These are phyloP conservation scores for Apiotrichum gracile DNA, from an alignment of 1,284 basidiomycete genomes.

Conservation along the genomic window DNA sequence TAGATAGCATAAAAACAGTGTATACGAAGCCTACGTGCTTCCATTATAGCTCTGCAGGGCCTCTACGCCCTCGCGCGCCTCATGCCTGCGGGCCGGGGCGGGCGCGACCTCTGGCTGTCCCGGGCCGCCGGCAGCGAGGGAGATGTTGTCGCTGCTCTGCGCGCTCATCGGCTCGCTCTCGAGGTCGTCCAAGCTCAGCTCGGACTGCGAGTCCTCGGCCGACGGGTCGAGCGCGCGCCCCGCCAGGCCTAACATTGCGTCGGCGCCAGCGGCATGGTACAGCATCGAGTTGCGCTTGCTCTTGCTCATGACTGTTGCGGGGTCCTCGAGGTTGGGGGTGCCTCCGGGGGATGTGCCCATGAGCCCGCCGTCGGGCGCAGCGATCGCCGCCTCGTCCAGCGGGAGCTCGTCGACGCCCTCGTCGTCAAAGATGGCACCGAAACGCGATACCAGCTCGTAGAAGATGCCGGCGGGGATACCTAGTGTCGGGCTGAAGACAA, in stretches of 20 bases:
- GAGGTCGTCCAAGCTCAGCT: constrained; percentile 14
- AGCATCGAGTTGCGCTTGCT: constrained; percentile 45
- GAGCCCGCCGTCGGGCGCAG: constrained; percentile 29
- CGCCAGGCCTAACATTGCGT: constrained; percentile 39
- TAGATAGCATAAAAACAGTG: neutral
- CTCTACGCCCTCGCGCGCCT: constrained; percentile 2
- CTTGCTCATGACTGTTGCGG: constrained; percentile 10
- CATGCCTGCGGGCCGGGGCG: neutral
- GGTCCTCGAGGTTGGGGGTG: neutral
- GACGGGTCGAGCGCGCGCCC: constrained; percentile 40
- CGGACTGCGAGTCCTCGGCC: constrained; percentile 12
- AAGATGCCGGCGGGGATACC: constrained; percentile 93
- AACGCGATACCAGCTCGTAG: constrained; percentile 84
- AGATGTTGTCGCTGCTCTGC: constrained; percentile 12
- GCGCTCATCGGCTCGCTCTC: constrained; percentile 13
- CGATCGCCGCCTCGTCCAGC: constrained; percentile 5
- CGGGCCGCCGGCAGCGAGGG: neutral
- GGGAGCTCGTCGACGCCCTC: constrained; percentile 41
- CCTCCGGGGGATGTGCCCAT: neutral
- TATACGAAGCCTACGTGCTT: neutral
- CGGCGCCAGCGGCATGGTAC: constrained; percentile 43
- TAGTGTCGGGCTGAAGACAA: constrained; percentile 92
- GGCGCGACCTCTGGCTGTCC: no score
- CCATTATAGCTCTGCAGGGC: neutral
- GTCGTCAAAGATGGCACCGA: constrained; percentile 77